Conservation (phyloP, 495 filamentous ascomycete species). For the Podospora tetraspora region DNA sequence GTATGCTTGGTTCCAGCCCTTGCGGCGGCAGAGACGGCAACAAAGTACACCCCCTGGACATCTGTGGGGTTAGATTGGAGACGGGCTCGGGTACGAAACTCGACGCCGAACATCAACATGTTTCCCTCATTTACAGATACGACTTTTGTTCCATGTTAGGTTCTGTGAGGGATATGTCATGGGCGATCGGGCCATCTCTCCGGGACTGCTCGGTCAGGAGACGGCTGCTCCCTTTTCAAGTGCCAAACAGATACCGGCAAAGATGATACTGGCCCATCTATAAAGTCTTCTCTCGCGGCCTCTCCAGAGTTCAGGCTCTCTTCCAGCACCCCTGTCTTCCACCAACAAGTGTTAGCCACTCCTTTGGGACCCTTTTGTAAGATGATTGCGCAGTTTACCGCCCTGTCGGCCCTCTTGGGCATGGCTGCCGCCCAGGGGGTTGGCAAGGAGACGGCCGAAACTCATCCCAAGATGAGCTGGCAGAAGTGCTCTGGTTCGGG, state of each 20-base stretch:
- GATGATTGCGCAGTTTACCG: conserved; percentile 25
- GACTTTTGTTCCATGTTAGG: conserved; percentile 18
- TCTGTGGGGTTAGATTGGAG: conserved; percentile 13
- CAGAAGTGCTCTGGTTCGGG: conserved; percentile 46
- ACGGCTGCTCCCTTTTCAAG: not conserved
- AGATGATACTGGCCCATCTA: conserved; percentile 1
- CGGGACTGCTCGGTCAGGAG: conserved; percentile 5
- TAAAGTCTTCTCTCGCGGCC: conserved; percentile 13
- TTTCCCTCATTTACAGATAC: not conserved
- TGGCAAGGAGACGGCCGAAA: conserved; percentile 51
- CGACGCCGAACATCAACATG: conserved; percentile 20
- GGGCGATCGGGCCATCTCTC: conserved; percentile 25
- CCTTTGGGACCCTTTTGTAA: conserved; percentile 7
- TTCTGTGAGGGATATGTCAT: conserved; percentile 14
- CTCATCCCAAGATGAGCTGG: conserved; percentile 55
- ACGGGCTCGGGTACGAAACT: conserved; percentile 14
- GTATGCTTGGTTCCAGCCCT: not conserved
- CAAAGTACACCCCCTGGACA: not conserved
- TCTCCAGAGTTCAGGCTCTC: not conserved
- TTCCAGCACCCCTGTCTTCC: not conserved
- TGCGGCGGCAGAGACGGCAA: conserved; percentile 1
- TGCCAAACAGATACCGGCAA: not conserved
- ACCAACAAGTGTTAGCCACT: conserved; percentile 6
- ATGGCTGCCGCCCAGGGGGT: conserved; percentile 47
- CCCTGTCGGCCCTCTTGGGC: conserved; percentile 35